Evolutionary conservation across 2,329 filamentous ascomycete genomes (phyloP), one percentile per base, ranked within the genome.

Genomic region (Ceratocystis harringtonii): DNA sequence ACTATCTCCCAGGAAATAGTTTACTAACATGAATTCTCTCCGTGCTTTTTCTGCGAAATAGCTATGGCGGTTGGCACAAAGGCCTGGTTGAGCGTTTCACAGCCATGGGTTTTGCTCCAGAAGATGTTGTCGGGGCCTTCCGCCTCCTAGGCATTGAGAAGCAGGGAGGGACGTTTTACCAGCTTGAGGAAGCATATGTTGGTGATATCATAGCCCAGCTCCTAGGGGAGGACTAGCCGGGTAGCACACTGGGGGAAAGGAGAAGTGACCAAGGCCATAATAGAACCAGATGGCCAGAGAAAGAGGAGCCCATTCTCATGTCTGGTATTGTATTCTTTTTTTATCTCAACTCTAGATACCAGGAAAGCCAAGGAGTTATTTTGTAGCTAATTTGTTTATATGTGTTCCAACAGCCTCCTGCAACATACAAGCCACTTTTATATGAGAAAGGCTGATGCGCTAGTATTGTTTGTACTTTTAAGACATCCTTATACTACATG

Each of bases 81-180:
- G 82, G 87, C 41, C 80, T 96, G 50, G 84, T 97, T 69, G 85
- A 94, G 71, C 83, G 87, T 3, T 97, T 97, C 70, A 84, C 89
- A 17, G 83, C 79, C 70, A 97, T 97, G 92, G 92, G 92, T 10
- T 97, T 97, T 71, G 86, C 90, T 66, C 82, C 95, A 1, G 88
- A 92, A 61, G 81, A 83, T n/a, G 90, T 97, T 1, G 90, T 96
- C 0, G 63, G 87, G 8, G 89, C 90, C 0, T 95, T 96, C 71
- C 81, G 87, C 63, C 88, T 82, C 68, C 86, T 94, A 6, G 88
- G 89, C 5, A 92, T 96, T 69, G 89, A 92, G 68, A 83, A 83
- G 19, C 90, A 87, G 70, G 82, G 81, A 30, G 91, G 91, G 0
- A 79, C 86, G 69, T 88, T 94, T 72, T 94, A 95, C 73, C 86